A percentile compares a stretch with the other conserved stretches of the same genome.
Evolutionary conservation across 805 yeast genomes (phyloP).

Genomic region (Blastobotrys americana): DNA sequence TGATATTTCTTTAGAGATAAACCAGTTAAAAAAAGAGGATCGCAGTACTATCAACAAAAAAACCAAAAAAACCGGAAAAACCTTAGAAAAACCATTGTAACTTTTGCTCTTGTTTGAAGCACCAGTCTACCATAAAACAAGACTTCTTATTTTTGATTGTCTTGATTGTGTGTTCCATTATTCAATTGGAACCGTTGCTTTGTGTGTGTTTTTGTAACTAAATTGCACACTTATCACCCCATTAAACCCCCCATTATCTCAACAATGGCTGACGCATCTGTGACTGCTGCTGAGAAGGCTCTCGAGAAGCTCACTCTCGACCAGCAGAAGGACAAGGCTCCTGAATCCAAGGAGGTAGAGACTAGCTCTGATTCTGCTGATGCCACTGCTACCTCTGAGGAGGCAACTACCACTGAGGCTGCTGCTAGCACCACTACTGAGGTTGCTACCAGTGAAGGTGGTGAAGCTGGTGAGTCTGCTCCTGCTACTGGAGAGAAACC

Average conservation of each 20-base stretch:
- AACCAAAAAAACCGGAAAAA: slow-evolving; percentile 1
- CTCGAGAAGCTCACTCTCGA: slow-evolving; percentile 29
- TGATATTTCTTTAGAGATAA: too few relatives aligned
- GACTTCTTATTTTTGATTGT: too few relatives aligned
- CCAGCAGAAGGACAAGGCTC: slow-evolving; percentile 20
- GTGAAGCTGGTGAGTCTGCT: slow-evolving; percentile 14
- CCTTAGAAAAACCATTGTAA: too few relatives aligned
- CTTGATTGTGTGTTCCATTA: too few relatives aligned
- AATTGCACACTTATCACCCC: too few relatives aligned
- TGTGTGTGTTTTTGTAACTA: too few relatives aligned
- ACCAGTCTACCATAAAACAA: too few relatives aligned
- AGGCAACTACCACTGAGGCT: slow-evolving; percentile 52
- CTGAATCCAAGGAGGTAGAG: slow-evolving; percentile 18
- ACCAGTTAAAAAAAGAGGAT: too few relatives aligned
- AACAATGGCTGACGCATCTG: slow-evolving; percentile 30
- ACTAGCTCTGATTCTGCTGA: slow-evolving; percentile 20
- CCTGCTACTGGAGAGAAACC: slow-evolving; percentile 22
- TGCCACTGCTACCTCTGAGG: slow-evolving; percentile 43
- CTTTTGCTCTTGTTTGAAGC: too few relatives aligned
- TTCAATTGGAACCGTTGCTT: too few relatives aligned
- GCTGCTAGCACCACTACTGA: slow-evolving; percentile 1
- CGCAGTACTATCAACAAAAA: slow-evolving; percentile 1
- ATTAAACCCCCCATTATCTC: not conserved
- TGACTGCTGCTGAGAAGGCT: slow-evolving; percentile 32
- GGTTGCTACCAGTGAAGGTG: slow-evolving; percentile 1